Evolutionary conservation across 805 yeast species (phyloP), one percentile per base, ranked within the genome.

Genomic region (Yarrowia divulgata): DNA sequence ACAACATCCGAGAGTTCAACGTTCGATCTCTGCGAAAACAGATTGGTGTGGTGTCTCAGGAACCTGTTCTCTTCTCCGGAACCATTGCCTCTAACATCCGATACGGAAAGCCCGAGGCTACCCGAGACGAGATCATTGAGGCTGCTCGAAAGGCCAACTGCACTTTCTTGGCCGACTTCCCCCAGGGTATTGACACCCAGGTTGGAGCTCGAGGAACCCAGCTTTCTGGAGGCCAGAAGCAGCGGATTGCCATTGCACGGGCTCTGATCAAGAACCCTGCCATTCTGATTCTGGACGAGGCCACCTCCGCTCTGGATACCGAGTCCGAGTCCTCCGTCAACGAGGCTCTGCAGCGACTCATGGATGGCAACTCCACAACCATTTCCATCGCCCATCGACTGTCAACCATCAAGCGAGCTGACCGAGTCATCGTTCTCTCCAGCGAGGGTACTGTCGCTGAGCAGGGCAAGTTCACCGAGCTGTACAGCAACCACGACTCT

Each of bases 221-320:
- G 75, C 81, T 94, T 69, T 90, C 97, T 71, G 98, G 98, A 23
- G 98, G 98, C 16, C 98, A 94, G 77, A 91, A 90, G 79, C 98
- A 94, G 78, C 82, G 98, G 73, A 88, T 94, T 54, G 97, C 97
- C 8, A 82, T 94, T 70, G 97, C 98, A 0, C 84, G 98, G 71
- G 91, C 97, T 0, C 82, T 94, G 67, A 83, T 94, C 66, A 82
- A 90, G 67, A 84, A 88, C 55, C 98, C 98, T 1, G 83, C 88
- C 8, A 83, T 94, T n/a, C 80, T 94, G 70, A 87, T 94, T 40
- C 80, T 94, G 70, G 98, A 94, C 77, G 98, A 94, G 77, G 97
- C 98, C 14, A 94, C 98, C 0, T 90, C 97, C 42, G 98, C 98
- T 0, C 81, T 94, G 66, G 98, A 94, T 76, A 87, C 96, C 13